Evolutionary conservation across 2,329 filamentous ascomycete species (phyloP).

Genomic region (Fusarium keratoplasticum): DNA sequence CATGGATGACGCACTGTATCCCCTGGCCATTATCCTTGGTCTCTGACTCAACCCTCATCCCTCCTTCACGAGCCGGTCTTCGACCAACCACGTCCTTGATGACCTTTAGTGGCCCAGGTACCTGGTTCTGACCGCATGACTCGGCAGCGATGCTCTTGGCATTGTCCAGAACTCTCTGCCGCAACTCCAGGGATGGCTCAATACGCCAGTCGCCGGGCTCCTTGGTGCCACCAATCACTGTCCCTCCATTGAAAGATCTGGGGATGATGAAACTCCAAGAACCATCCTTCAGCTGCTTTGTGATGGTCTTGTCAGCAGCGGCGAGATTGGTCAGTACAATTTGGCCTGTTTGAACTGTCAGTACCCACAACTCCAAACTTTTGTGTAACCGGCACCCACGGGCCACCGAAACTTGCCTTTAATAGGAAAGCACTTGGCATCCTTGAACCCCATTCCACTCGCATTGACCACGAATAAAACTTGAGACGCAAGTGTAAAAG

Average conservation of each 20-base stretch:
- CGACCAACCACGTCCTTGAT: slow-evolving; percentile 60
- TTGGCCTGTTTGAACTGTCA: slow-evolving; percentile 45
- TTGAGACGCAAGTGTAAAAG: slow-evolving; percentile 38
- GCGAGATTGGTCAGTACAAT: slow-evolving; percentile 53
- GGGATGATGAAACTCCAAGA: slow-evolving; percentile 73
- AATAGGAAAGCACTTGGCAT: slow-evolving; percentile 49
- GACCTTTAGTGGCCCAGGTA: slow-evolving; percentile 39
- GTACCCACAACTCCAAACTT: not conserved
- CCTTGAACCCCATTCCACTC: slow-evolving; percentile 50
- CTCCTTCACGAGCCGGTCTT: slow-evolving; percentile 58
- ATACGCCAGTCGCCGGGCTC: slow-evolving; percentile 68
- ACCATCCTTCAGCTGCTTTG: slow-evolving; percentile 71
- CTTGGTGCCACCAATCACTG: slow-evolving; percentile 75
- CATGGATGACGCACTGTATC: slow-evolving; percentile 58
- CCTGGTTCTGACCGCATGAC: slow-evolving; percentile 2
- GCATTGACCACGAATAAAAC: slow-evolving; percentile 49
- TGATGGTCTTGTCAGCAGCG: slow-evolving; percentile 57
- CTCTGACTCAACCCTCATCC: slow-evolving; percentile 56
- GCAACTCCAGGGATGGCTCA: slow-evolving; percentile 59
- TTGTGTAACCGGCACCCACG: not conserved
- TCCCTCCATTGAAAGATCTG: slow-evolving; percentile 70
- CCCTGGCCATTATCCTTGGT: slow-evolving; percentile 10
- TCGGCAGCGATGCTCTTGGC: slow-evolving; percentile 28
- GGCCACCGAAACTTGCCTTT: slow-evolving; percentile 39
- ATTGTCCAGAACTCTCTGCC: slow-evolving; percentile 47